Conservation (phyloP, 768 basidiomycete species). For the Sarcodon sp. region DNA sequence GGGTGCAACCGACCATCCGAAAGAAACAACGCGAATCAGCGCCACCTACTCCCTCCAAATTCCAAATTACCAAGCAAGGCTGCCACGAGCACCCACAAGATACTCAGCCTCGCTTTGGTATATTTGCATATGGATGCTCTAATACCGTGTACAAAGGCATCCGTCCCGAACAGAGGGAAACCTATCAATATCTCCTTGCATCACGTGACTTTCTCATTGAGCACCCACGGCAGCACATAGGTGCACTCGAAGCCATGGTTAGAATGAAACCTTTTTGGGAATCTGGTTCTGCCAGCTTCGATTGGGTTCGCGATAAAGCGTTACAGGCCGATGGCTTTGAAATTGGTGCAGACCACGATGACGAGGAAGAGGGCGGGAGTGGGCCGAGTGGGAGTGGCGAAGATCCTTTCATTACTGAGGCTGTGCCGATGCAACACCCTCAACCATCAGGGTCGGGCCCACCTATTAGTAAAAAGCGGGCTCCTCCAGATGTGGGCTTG, state of each 20-base stretch:
- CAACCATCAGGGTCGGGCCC: too few relatives aligned
- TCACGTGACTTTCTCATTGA: background rate
- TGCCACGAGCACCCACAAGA: background rate
- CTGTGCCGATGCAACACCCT: too few relatives aligned
- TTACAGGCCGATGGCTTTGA: too few relatives aligned
- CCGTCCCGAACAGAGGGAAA: background rate
- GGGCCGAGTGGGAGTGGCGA: too few relatives aligned
- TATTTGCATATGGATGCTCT: conserved; percentile 10
- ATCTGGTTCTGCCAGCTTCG: too few relatives aligned
- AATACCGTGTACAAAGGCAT: conserved; percentile 8
- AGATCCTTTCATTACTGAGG: too few relatives aligned
- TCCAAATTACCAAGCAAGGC: background rate
- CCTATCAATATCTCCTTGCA: background rate
- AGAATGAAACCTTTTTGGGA: background rate
- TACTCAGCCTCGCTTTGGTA: conserved; percentile 10
- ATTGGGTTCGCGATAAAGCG: too few relatives aligned
- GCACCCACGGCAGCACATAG: background rate
- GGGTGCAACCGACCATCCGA: conserved; percentile 2
- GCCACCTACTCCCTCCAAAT: background rate
- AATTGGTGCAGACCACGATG: too few relatives aligned
- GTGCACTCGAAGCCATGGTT: background rate
- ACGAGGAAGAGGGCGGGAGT: too few relatives aligned
- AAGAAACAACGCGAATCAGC: conserved; percentile 1
- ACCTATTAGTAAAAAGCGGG: too few relatives aligned
- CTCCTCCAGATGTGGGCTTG: too few relatives aligned